Evolutionary conservation across 495 filamentous ascomycete species (phyloP).

Genomic region (Xylaria curta): DNA sequence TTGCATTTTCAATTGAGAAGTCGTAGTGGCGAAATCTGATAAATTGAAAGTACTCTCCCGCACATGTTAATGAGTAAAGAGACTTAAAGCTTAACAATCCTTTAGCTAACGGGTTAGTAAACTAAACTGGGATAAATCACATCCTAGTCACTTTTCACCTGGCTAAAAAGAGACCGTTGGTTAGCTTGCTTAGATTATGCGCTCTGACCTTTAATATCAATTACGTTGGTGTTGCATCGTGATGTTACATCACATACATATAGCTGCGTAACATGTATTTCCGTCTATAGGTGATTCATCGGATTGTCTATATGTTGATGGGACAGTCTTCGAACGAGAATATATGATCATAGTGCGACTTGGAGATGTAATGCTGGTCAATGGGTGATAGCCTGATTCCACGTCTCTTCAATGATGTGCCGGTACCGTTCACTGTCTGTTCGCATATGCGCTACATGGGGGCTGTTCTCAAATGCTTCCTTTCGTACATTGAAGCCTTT

Average conservation of each 20-base stretch:
- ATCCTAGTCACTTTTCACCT: not conserved
- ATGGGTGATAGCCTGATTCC: slow-evolving; percentile 36
- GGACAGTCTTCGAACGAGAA: not conserved
- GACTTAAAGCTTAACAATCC: not conserved
- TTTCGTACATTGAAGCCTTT: slow-evolving; percentile 42
- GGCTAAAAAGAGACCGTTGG: not conserved
- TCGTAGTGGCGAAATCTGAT: not conserved
- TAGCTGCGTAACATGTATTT: not conserved
- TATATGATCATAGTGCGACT: not conserved
- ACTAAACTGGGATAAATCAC: not conserved
- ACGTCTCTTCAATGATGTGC: slow-evolving; percentile 44
- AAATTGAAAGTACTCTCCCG: not conserved
- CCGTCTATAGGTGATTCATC: not conserved
- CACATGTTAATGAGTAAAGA: not conserved
- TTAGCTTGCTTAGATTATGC: not conserved
- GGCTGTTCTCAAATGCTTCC: slow-evolving; percentile 46
- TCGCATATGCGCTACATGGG: slow-evolving; percentile 52
- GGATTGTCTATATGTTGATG: not conserved
- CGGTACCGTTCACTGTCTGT: slow-evolving; percentile 50
- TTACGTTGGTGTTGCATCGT: not conserved
- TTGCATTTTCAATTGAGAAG: not conserved
- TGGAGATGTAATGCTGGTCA: not conserved
- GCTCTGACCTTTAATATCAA: not conserved
- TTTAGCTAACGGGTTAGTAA: not conserved
- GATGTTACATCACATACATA: not conserved